Conservation (phyloP, 2,329 filamentous ascomycete genomes). For the Paraphoma chrysanthemicola region DNA sequence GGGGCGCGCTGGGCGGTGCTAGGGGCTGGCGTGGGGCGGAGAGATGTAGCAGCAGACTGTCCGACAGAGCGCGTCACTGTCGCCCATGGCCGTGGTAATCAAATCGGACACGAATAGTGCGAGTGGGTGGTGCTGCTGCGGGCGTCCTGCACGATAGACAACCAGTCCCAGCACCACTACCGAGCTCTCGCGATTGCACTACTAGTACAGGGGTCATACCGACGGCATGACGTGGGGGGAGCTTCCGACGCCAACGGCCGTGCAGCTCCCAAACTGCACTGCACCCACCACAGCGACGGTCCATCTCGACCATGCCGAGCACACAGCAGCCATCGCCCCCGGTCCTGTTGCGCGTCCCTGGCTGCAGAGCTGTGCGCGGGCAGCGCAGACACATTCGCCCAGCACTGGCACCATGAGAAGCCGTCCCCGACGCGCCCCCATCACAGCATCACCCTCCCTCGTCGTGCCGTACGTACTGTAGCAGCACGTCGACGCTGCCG, state of each 20-base stretch:
- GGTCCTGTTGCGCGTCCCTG: background rate
- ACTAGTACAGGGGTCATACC: background rate
- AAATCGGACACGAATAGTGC: slow-evolving; percentile 1
- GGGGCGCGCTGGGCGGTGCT: slow-evolving; percentile 6
- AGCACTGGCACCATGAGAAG: slow-evolving; percentile 29
- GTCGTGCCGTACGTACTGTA: background rate
- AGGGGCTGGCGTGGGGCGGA: background rate
- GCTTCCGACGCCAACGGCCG: background rate
- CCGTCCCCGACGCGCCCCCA: slow-evolving; percentile 5
- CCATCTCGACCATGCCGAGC: background rate
- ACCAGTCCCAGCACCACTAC: background rate
- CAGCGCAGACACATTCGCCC: slow-evolving; percentile 24
- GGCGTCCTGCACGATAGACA: background rate
- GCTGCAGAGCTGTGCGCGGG: background rate
- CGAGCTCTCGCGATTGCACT: background rate
- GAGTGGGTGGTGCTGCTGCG: no score
- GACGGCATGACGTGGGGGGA: no score
- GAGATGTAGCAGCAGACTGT: slow-evolving; percentile 16
- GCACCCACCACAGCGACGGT: background rate
- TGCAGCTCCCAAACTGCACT: background rate
- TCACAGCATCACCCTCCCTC: background rate
- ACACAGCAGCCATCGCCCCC: background rate
- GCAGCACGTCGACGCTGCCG: background rate
- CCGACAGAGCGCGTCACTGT: slow-evolving; percentile 21
- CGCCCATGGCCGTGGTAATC: slow-evolving; percentile 29